A percentile compares a stretch with the other conserved stretches of the same genome.
These are phyloP conservation scores for Cadophora gregata DNA, from an alignment of 2,329 filamentous ascomycete genomes.

Conservation along the genomic window DNA sequence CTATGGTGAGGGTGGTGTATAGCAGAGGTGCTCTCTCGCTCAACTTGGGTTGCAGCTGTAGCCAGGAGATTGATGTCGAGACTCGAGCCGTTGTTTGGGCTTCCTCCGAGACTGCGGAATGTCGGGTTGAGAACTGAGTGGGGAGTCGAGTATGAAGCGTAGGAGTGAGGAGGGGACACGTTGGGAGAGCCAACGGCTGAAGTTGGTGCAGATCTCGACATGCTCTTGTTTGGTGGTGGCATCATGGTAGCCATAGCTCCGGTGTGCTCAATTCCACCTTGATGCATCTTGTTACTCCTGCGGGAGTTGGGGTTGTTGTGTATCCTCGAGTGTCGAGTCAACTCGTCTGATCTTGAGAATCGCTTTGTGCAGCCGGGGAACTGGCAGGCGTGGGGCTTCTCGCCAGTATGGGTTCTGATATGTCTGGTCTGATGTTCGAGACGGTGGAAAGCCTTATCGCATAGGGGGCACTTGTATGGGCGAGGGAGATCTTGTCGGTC, in stretches of 20 bases:
- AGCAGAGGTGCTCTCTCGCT: slow-evolving; percentile 56
- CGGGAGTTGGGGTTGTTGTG: slow-evolving; percentile 99
- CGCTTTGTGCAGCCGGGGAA: slow-evolving; percentile 96
- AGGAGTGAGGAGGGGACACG: slow-evolving; percentile 92
- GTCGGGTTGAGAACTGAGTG: slow-evolving; percentile 53
- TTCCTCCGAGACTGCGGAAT: slow-evolving; percentile 53
- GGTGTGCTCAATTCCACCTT: slow-evolving; percentile 56
- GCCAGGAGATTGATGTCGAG: slow-evolving; percentile 64
- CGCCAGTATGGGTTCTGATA: slow-evolving; percentile 95
- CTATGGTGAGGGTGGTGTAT: slow-evolving; percentile 46
- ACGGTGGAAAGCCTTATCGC: slow-evolving; percentile 98
- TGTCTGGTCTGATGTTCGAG: slow-evolving; percentile 59
- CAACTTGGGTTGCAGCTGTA: slow-evolving; percentile 65
- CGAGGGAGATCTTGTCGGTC: slow-evolving; percentile 76
- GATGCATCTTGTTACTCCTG: slow-evolving; percentile 81
- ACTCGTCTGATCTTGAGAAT: slow-evolving; percentile 94
- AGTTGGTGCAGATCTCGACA: slow-evolving; percentile 85
- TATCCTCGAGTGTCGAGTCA: slow-evolving; percentile 96
- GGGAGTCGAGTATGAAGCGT: slow-evolving; percentile 77
- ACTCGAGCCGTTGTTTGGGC: slow-evolving; percentile 45
- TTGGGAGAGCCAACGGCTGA: slow-evolving; percentile 92
- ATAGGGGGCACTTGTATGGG: slow-evolving; percentile 97
- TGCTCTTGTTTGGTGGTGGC: slow-evolving; percentile 78
- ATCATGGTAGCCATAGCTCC: slow-evolving; percentile 68
- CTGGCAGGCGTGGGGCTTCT: slow-evolving; percentile 96